These are phyloP conservation scores for Drechslerella coelobrocha DNA, from an alignment of 2,329 filamentous ascomycete genomes.

Conservation along the genomic window DNA sequence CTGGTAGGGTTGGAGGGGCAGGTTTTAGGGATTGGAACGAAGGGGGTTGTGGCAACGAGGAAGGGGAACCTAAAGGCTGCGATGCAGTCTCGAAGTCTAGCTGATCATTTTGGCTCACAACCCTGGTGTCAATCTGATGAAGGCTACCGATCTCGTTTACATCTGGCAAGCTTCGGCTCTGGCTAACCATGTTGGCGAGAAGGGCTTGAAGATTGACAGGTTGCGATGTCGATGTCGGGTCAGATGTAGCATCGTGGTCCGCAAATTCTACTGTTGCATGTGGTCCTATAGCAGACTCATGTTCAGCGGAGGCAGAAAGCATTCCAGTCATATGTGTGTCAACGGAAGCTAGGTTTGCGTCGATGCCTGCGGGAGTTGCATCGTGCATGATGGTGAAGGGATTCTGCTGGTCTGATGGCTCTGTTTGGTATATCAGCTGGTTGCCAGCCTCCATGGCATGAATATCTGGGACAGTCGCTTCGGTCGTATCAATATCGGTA, in stretches of 20 bases:
- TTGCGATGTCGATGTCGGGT: slow-evolving; percentile 23
- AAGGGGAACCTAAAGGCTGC: slow-evolving; percentile 21
- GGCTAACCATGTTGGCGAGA: slow-evolving; percentile 37
- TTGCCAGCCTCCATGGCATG: slow-evolving; percentile 13
- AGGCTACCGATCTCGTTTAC: slow-evolving; percentile 23
- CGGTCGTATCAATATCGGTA: slow-evolving; percentile 15
- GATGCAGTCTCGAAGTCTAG: slow-evolving; percentile 10
- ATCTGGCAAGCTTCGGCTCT: slow-evolving; percentile 14
- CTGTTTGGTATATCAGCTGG: slow-evolving; percentile 15
- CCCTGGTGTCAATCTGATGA: slow-evolving; percentile 6
- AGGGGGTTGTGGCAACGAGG: slow-evolving; percentile 7
- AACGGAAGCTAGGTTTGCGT: slow-evolving; percentile 10
- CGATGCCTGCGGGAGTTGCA: slow-evolving; percentile 9
- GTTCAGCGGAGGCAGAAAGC: slow-evolving; percentile 13
- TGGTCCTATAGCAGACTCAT: slow-evolving; percentile 32
- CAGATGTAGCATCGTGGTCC: slow-evolving; percentile 22
- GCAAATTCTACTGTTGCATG: slow-evolving; percentile 16
- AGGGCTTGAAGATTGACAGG: slow-evolving; percentile 42
- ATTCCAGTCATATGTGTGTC: slow-evolving; percentile 40
- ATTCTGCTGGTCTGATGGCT: slow-evolving; percentile 10
- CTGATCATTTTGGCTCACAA: slow-evolving; percentile 22
- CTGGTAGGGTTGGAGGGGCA: slow-evolving; percentile 50
- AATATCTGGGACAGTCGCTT: slow-evolving; percentile 1
- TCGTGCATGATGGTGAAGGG: slow-evolving; percentile 8
- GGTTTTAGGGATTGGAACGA: slow-evolving; percentile 21